Base-by-base conservation (phyloP, 2,329 filamentous ascomycete genomes). In the Beauveria rudraprayagi region DNA sequence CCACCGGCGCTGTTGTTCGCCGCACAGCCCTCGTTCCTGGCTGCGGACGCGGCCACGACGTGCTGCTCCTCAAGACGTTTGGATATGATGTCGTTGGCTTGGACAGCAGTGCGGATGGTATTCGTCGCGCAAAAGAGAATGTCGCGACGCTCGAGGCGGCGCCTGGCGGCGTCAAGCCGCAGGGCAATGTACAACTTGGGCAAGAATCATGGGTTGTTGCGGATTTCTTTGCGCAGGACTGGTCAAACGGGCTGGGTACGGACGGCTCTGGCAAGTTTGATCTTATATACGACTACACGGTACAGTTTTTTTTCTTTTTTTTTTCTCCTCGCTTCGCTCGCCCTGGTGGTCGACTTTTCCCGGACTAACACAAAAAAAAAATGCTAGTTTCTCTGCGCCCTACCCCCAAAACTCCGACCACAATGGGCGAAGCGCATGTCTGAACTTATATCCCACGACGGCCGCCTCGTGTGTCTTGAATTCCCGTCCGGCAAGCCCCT, bases 41-140 rank as follows among this genome's bases (percentile, higher is more conserved):
- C 5, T 96, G 91, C 72, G 92, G 91, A 0, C 82, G 83, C 52
- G 92, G 91, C 5, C 88, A 94, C 69, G 92, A 96, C 74, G 89
- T 91, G 1, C 78, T 91, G 10, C 78, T 96, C 43, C 80, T 96
- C 50, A 83, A 86, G 55, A 83, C 84, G 10, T 84, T 87, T 68
- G 91, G 91, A 1, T 94, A 90, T 70, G 88, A 95, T 73, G 85
- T 86, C 1, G 86, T 84, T 67, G 92, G 90, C 0, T 74, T 96
- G 1, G 91, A 95, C 70, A 81, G 83, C 60, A 86, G 85, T 50
- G 68, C 77, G 9, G 69, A 67, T 16, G 80, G 78, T 3, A 66
- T 78, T 9, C 71, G 77, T 11, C 75, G 75, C 40, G 83, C 83
- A 2, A 69, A 73, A 60, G 73, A 76, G 65, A 79, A 78, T 44